Base-by-base conservation (phyloP, 2,329 filamentous ascomycete genomes). In the Fusarium albosuccineum region DNA sequence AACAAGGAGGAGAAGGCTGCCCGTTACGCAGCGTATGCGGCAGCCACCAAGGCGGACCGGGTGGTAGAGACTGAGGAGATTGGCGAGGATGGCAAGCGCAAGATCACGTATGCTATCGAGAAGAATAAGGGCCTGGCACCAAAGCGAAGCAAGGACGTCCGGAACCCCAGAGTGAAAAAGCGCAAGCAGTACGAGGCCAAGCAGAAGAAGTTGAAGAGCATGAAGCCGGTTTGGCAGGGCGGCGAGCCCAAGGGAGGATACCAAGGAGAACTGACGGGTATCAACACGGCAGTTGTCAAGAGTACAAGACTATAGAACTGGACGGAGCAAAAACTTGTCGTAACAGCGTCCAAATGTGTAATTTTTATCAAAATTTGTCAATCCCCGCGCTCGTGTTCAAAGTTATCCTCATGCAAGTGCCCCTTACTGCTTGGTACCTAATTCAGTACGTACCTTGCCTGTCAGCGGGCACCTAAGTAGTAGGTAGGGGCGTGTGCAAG, bases 141-240 rank as follows among this genome's bases (percentile, higher is more conserved):
- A 46, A 91, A 92, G 80, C 86, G 95, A 67, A 97, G 92, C 86
- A 98, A 99, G 89, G 94, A 97, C 73, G 91, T 94, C 60, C 86
- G 95, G 67, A 99, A 99, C 82, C 94, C 96, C 36, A 86, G 96
- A 78, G 95, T 98, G 69, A 99, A 98, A 91, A 98, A 97, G 91
- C 89, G 93, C 81, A 93, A 93, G 89, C 94, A 93, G 88, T 99
- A 89, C 79, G 94, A 97, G 77, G 91, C 94, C 79, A 97, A 97
- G 87, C 92, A 95, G 87, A 98, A 97, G 92, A 97, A 98, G 86
- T 81, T 98, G 76, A 89, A 88, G 74, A 95, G 91, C 76, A 92
- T 94, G 83, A 93, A 92, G 82, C 87, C 92, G 9, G 85, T 93
- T 13, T 98, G 94, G 83, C 93, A 94, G 80, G 93, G 93, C 70